Evolutionary conservation across 768 basidiomycete genomes (phyloP), one percentile per base, ranked within the genome.

Genomic region (Boletus reticulatus): DNA sequence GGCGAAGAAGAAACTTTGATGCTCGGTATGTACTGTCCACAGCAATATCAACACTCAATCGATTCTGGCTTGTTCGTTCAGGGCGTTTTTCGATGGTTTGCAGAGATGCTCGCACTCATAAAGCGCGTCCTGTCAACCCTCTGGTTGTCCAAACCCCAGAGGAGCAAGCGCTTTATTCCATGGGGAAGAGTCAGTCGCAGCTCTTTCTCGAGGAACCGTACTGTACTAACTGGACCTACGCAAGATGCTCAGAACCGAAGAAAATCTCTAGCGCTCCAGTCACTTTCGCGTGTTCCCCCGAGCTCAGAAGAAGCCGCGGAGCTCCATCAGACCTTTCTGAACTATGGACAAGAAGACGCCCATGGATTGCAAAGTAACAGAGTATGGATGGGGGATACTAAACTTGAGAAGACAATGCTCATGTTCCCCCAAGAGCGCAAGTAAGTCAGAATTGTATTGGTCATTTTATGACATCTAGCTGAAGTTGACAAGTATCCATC

Each of bases 31-130:
- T 84, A 65, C 45, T 71, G 24, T 10, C 57, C 8, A 48, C 57
- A 46, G 12, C 38, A 14, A 36, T 34, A 39, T 50, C 61, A 39
- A 48, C 37, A 19, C 31, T 31, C 22, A 17, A 31, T 37, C 38
- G 5, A 24, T 46, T 20, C 19, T 55, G 12, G 17, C n/a, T 38
- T 22, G 5, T 50, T 8, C 12, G 36, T 29, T 42, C 5, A 91
- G 92, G 92, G n/a, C 83, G 91, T n/a, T 94, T 94, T 74, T 86
- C 87, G 0, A 94, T 94, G 91, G 91, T 93, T 8, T 92, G 89
- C 66, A 75, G 90, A 53, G 85, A 92, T 63, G 80, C 87, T 0
- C 67, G 69, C 14, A 88, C 88, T 4, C 83, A 86, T 57, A 79
- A 78, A 48, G 84, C 91, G 0, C 74, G 78, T 37, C 71, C 79